Base-by-base conservation (phyloP, 805 yeast genomes). In the Grigorovia jiainica region DNA sequence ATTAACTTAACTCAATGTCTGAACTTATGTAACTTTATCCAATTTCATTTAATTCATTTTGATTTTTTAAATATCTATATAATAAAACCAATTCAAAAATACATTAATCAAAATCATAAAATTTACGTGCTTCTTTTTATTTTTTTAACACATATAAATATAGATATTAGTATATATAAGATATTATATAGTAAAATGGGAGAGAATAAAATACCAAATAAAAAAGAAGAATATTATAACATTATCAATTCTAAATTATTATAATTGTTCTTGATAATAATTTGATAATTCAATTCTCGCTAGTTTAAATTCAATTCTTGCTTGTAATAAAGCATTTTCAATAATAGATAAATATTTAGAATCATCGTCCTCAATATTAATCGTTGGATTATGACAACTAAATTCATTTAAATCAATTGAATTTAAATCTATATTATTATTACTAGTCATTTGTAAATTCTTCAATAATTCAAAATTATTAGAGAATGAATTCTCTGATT, bases 281-380 rank as follows among this genome's bases (percentile, higher is more conserved):
- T 66, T 66, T 43, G 69, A 67, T 35, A 75, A 61, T 30, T 72
- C 77, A 21, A 50, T 54, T 49, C 66, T 68, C 37, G 76, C 71
- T 47, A 65, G 63, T 30, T 47, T 54, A 49, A 72, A 75, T 33
- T 70, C 78, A 24, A 61, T 60, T 48, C 70, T 62, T n/a, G 76
- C 78, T 43, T 68, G 68, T 13, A 60, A 60, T 45, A 71, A 60
- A 17, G 78, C 75, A 45, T 69, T 71, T 34, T 63, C 55, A 39
- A 73, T 69, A 42, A 69, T 57, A 11, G 52, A 45, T 19, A 72
- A 57, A 68, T 75, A 71, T 36, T 63, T 61, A 10, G 59, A 60
- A 43, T 69, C 71, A 36, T 49, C 51, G 31, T 47, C 44, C 7
- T 41, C 39, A 43, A 35, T 62, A 47, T 70, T 70, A 20, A 19